A percentile compares a stretch with the other conserved stretches of the same genome.
phyloP scores from a whole-genome alignment of 192 early-diverging fungal genomes.

The Phycomyces nitens region DNA sequence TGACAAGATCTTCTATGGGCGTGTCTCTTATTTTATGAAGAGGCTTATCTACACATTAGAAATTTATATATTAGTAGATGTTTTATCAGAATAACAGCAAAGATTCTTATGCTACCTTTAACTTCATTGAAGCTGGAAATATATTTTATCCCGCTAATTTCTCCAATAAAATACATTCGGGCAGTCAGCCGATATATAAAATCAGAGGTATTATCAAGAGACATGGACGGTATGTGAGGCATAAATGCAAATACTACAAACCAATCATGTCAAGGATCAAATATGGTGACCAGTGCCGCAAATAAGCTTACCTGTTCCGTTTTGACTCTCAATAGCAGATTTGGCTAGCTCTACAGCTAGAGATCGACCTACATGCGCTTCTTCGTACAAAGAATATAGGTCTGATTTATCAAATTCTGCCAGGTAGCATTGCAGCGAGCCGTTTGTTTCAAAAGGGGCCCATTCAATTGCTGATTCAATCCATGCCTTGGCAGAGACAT shows the following conservation, averaged over 20 bases:
- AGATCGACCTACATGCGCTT: conserved; percentile 63
- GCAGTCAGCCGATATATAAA: conserved; percentile 53
- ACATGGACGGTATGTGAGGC: conserved; percentile 34
- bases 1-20: conserved; percentile 29
- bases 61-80: not conserved
- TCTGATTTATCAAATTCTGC: conserved; percentile 56
- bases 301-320: too few species aligned
- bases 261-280: too few species aligned
- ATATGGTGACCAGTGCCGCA: too few species aligned
- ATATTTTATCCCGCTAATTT: conserved; percentile 31
- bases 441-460: conserved; percentile 70
- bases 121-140: conserved; percentile 10
- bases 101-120: conserved; percentile 7
- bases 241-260: conserved; percentile 17
- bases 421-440: conserved; percentile 65
- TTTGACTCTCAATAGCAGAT: conserved; percentile 20
- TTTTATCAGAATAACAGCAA: not conserved
- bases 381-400: conserved; percentile 43
- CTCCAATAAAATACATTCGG: conserved; percentile 46
- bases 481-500: conserved; percentile 66
- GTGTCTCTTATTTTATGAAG: conserved; percentile 9
- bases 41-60: conserved; percentile 3
- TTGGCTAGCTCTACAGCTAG: conserved; percentile 64
- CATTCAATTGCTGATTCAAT: conserved; percentile 56
- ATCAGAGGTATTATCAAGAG: conserved; percentile 49